These are phyloP conservation scores for Penicillium sp. DNA, from an alignment of 2,329 filamentous ascomycete genomes.

Conservation along the genomic window DNA sequence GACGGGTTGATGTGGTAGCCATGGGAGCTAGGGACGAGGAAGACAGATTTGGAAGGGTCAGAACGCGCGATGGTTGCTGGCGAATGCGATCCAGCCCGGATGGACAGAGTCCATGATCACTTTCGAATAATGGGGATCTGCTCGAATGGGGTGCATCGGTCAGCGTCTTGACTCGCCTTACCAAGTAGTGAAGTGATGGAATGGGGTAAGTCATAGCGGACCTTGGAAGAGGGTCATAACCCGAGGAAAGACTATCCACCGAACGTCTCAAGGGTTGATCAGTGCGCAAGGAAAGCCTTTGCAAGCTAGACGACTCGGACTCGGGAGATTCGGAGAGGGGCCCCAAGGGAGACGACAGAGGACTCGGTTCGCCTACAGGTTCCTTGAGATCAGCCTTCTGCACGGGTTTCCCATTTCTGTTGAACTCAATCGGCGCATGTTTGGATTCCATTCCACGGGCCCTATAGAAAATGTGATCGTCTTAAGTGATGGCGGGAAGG, in stretches of 20 bases:
- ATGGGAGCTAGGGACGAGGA: constrained; percentile 64
- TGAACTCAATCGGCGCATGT: constrained; percentile 20
- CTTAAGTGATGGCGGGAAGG: constrained; percentile 24
- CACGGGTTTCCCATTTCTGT: background rate
- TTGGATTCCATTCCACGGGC: constrained; percentile 19
- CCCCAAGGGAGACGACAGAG: constrained; percentile 44
- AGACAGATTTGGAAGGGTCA: constrained; percentile 67
- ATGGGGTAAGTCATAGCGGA: constrained; percentile 49
- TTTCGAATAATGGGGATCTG: constrained; percentile 83
- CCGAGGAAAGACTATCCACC: constrained; percentile 70
- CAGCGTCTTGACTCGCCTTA: constrained; percentile 3
- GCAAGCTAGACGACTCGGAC: constrained; percentile 41
- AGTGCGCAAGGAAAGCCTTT: constrained; percentile 54
- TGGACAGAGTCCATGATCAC: constrained; percentile 82
- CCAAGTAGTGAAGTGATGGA: background rate
- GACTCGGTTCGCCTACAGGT: constrained; percentile 44
- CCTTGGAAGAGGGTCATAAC: constrained; percentile 75
- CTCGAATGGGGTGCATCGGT: constrained; percentile 19
- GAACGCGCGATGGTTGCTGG: constrained; percentile 70
- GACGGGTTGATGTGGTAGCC: constrained; percentile 63
- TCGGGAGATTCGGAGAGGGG: constrained; percentile 43
- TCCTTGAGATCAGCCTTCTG: constrained; percentile 24
- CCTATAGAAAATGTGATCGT: constrained; percentile 21
- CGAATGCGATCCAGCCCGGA: constrained; percentile 92
- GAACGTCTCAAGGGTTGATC: constrained; percentile 72